Evolutionary conservation across 2,329 filamentous ascomycete genomes (phyloP).

Genomic region (Aspergillus sp.): DNA sequence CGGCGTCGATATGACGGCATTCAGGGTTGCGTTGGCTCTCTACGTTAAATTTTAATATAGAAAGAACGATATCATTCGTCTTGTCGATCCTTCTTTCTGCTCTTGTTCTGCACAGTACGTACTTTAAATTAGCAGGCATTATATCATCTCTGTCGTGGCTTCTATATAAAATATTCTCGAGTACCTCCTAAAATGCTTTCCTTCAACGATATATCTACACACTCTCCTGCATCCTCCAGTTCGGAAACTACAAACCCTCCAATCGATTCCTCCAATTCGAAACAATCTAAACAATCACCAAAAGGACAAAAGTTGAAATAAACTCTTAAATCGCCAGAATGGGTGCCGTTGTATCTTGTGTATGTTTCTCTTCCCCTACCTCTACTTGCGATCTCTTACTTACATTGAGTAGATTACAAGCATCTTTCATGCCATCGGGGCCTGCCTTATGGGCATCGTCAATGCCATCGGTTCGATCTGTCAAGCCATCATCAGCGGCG

Average conservation of each 20-base stretch:
- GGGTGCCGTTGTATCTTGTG: conserved; percentile 80
- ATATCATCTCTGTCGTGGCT: too few species aligned
- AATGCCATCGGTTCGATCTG: conserved; percentile 62
- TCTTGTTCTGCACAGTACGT: too few species aligned
- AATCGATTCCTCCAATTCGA: neutral
- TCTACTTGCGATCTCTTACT: conserved; percentile 9
- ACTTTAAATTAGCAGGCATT: too few species aligned
- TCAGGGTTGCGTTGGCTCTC: too few species aligned
- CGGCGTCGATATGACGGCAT: too few species aligned
- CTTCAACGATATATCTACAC: too few species aligned
- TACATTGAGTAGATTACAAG: conserved; percentile 47
- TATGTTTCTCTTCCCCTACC: conserved; percentile 47
- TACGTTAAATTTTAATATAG: too few species aligned
- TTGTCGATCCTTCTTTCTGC: too few species aligned
- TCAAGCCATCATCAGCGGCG: conserved; percentile 62
- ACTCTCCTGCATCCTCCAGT: too few species aligned
- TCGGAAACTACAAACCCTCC: neutral
- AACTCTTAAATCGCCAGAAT: conserved; percentile 47
- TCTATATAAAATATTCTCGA: too few species aligned
- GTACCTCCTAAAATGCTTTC: too few species aligned
- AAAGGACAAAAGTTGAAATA: neutral
- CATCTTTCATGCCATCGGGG: conserved; percentile 60
- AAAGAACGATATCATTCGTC: too few species aligned
- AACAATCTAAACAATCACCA: conserved; percentile 1
- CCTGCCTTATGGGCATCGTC: conserved; percentile 63